Conservation (phyloP, 768 basidiomycete genomes). For the Naganishia vaughanmartiniae region DNA sequence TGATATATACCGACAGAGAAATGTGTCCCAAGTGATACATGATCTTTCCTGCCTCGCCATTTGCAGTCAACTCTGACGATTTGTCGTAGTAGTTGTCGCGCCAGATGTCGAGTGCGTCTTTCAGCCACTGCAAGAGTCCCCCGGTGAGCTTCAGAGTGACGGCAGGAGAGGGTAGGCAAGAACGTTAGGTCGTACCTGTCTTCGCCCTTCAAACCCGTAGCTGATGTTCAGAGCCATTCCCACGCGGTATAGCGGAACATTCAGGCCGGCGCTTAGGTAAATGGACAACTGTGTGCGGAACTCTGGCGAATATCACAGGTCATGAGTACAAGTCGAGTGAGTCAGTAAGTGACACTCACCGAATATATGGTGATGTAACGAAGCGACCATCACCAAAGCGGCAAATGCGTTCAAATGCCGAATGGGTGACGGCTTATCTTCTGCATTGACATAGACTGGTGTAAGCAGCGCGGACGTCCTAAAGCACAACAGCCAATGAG, state of each 20-base stretch:
- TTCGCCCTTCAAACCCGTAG: conserved; percentile 28
- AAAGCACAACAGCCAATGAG: not conserved
- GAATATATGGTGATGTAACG: conserved; percentile 28
- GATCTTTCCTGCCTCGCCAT: conserved; percentile 21
- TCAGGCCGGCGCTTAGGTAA: conserved; percentile 11
- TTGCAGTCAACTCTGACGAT: conserved; percentile 15
- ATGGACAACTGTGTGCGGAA: conserved; percentile 24
- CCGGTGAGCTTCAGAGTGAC: not conserved
- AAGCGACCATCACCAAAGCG: conserved; percentile 21
- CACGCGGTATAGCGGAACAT: conserved; percentile 22
- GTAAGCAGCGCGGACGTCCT: conserved; percentile 22
- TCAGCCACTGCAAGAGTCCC: conserved; percentile 12
- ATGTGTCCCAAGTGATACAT: conserved; percentile 28
- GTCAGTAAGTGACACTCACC: not conserved
- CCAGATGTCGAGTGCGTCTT: conserved; percentile 27
- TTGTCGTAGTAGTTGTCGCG: conserved; percentile 24
- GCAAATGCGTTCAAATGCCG: conserved; percentile 26
- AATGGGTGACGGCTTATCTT: conserved; percentile 18
- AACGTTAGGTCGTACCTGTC: conserved; percentile 11
- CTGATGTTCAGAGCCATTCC: conserved; percentile 21
- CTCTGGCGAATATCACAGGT: not conserved
- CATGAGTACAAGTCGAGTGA: not conserved
- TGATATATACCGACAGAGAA: conserved; percentile 22
- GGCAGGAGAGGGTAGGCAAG: not conserved
- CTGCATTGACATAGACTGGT: conserved; percentile 21